Percentiles rank a stretch among this genome's conserved stretches.
phyloP scores from a whole-genome alignment of 352 stramenopile species.

The Pythium chondricola region DNA sequence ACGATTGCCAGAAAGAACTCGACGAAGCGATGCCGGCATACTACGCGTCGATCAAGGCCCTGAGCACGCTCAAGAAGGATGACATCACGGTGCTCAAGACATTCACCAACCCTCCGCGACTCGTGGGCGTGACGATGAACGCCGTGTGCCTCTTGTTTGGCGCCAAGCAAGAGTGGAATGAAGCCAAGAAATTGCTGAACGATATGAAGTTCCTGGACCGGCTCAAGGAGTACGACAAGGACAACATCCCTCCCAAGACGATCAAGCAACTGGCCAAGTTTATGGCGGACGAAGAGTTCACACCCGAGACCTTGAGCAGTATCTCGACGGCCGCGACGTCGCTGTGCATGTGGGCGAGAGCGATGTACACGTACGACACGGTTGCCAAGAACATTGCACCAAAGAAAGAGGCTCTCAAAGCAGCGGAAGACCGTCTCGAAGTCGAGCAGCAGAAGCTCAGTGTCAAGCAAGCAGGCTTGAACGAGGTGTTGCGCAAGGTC shows the following conservation, averaged over 20 bases:
- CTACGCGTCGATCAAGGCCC: conserved; percentile 85
- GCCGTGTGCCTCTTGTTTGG: conserved; percentile 88
- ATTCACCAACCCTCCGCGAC: conserved; percentile 85
- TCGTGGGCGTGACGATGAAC: conserved; percentile 90
- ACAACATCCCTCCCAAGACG: conserved; percentile 83
- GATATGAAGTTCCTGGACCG: conserved; percentile 91
- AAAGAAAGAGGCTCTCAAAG: conserved; percentile 88
- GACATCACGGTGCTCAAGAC: conserved; percentile 90
- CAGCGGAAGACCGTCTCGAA: conserved; percentile 82
- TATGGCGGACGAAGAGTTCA: conserved; percentile 88
- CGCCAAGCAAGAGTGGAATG: conserved; percentile 88
- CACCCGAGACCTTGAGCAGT: conserved; percentile 84
- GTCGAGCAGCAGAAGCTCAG: conserved; percentile 82
- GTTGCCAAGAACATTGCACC: conserved; percentile 92
- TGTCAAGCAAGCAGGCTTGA: conserved; percentile 83
- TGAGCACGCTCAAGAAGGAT: conserved; percentile 90
- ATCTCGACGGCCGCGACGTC: conserved; percentile 88
- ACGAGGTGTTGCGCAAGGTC: conserved; percentile 78
- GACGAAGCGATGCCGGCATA: conserved; percentile 92
- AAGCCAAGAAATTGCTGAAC: conserved; percentile 88
- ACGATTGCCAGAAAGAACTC: conserved; percentile 92
- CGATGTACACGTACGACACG: conserved; percentile 93
- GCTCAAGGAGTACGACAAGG: conserved; percentile 84
- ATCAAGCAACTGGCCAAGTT: conserved; percentile 89
- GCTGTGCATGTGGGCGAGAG: conserved; percentile 92